Conservation (phyloP, 106 monocot species). For the Allium fistulosum region DNA sequence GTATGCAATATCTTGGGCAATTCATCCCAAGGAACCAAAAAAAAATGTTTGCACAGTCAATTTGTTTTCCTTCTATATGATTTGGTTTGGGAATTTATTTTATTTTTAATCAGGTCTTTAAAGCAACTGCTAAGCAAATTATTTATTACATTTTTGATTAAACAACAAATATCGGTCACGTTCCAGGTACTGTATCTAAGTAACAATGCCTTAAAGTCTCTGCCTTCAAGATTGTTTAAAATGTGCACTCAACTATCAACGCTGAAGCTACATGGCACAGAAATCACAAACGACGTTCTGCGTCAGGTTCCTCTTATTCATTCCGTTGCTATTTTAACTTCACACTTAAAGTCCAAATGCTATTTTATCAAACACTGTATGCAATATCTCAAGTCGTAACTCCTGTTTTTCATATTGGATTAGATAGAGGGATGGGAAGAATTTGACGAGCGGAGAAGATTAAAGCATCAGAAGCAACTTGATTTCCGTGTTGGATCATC, state of each 20-base stretch:
- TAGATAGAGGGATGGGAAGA: conserved; percentile 89
- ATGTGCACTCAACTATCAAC: conserved; percentile 58
- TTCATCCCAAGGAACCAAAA: not conserved
- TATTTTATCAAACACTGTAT: too few relatives aligned
- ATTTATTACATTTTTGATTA: not conserved
- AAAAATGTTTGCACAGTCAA: not conserved
- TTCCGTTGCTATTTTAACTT: too few relatives aligned
- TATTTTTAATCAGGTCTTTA: too few relatives aligned
- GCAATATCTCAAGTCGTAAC: too few relatives aligned
- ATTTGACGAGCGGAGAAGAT: conserved; percentile 69
- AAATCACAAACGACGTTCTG: conserved; percentile 78
- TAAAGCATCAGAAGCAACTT: conserved; percentile 86
- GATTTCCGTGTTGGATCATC: conserved; percentile 76
- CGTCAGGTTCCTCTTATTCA: conserved; percentile 44
- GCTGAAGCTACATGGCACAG: conserved; percentile 73
- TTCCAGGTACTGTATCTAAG: conserved; percentile 59
- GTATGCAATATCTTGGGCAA: not conserved
- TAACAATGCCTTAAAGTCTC: conserved; percentile 75
- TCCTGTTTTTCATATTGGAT: not conserved
- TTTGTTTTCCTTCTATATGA: not conserved
- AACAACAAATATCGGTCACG: not conserved
- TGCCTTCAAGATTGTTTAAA: conserved; percentile 72
- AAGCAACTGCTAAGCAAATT: too few relatives aligned
- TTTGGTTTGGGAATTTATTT: not conserved
- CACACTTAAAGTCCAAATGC: too few relatives aligned